These are phyloP conservation scores for Trichosporon coremiiforme DNA, from an alignment of 1,284 basidiomycete species.

Conservation along the genomic window DNA sequence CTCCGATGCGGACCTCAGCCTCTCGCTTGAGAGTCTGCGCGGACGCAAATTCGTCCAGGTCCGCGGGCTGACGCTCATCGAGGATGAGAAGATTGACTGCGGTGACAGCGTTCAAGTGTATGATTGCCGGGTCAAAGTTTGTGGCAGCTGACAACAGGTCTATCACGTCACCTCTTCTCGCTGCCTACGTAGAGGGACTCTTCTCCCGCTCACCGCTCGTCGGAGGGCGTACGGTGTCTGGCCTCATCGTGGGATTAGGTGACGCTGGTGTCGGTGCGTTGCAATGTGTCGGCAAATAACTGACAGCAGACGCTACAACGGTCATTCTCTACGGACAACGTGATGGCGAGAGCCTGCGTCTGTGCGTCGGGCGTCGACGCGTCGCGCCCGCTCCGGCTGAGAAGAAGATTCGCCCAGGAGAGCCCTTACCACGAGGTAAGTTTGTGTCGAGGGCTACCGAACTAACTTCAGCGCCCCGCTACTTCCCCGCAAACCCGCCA, in stretches of 20 bases:
- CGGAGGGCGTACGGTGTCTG: constrained; percentile 42
- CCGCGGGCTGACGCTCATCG: constrained; percentile 41
- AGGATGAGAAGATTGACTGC: constrained; percentile 44
- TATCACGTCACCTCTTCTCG: constrained; percentile 42
- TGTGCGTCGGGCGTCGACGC: constrained; percentile 44
- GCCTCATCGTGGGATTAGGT: constrained; percentile 49
- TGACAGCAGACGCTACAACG: constrained; percentile 12
- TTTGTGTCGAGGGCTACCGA: not conserved
- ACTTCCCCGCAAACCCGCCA: constrained; percentile 42
- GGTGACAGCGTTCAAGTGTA: constrained; percentile 48
- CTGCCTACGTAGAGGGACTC: constrained; percentile 45
- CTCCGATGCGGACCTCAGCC: constrained; percentile 51
- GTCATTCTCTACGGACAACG: constrained; percentile 32
- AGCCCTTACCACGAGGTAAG: constrained; percentile 54
- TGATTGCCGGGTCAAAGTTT: not conserved
- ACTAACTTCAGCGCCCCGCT: constrained; percentile 39
- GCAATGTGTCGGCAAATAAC: not conserved
- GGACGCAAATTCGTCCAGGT: constrained; percentile 52
- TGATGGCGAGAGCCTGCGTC: constrained; percentile 28
- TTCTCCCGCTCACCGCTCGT: constrained; percentile 38
- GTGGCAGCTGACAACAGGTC: constrained; percentile 31
- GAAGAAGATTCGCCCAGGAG: constrained; percentile 52
- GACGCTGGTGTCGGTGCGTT: constrained; percentile 44
- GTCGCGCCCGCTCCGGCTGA: constrained; percentile 35
- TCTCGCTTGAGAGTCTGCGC: constrained; percentile 54